Evolutionary conservation across 192 early-diverging fungal genomes (phyloP), one percentile per base, ranked within the genome.

Genomic region (Backusella parvicylindrica): DNA sequence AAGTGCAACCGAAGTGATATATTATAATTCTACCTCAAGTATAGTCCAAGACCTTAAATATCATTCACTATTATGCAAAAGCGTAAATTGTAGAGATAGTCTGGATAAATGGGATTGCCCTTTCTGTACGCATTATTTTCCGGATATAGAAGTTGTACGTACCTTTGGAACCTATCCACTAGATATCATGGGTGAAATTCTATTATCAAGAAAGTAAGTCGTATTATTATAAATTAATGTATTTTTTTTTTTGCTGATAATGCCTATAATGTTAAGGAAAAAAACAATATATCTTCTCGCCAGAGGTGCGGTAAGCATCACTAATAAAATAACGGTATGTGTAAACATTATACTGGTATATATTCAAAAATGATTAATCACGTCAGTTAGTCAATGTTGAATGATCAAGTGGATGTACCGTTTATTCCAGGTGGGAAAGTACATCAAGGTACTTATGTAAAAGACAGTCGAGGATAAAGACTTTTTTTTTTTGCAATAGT

Each of bases 241-340:
- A 18, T 23, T 53, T 23, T 21, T 23, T 5, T 23, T 47, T 15
- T 41, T 41, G 40, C 7, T 47, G 16, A 5, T 47, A 47, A 47
- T n/a, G 6, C 15, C 6, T 60, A 60, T 60, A 26, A 60, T 12
- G 1, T 28, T 23, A 60, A 66, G 64, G 7, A 66, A 66, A 9
- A 12, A 66, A 35, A 35, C 64, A 33, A 66, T 66, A 26, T 66
- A 66, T 35, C 0, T 66, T n/a, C 31, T 33, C 12, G 2, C n/a
- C 11, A 66, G 64, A 66, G 64, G 64, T 35, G 64, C 31, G 2
- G 28, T 35, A 9, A 66, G 64, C 7, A 2, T 66, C 7, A 31
- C 11, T 26, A 66, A 66, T 66, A 66, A 66, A 66, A 18, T 66
- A 66, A 35, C 33, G 28, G 64, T 66, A 66, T n/a, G 64, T 33